Percentiles rank a stretch among this genome's conserved stretches.
phyloP scores from a whole-genome alignment of 345 rosid genomes.

The Anastatica hierochuntica region DNA sequence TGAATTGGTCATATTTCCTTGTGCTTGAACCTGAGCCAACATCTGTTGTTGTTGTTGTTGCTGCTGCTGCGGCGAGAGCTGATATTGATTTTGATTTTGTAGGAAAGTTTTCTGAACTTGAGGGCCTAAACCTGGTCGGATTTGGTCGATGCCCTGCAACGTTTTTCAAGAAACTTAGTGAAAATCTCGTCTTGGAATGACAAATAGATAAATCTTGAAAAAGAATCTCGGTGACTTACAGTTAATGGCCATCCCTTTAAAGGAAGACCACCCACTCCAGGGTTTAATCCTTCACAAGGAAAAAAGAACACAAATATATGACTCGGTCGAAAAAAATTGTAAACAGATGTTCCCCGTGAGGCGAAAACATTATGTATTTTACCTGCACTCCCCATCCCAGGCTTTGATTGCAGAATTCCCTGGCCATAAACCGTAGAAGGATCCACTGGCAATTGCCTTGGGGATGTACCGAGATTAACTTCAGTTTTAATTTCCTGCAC shows the following conservation, averaged over 20 bases:
- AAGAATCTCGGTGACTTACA: conserved; percentile 41
- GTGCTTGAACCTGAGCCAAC: conserved; percentile 75
- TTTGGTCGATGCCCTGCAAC: conserved; percentile 67
- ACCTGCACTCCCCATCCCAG: conserved; percentile 84
- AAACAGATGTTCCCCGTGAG: neutral
- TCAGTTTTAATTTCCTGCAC: conserved; percentile 74
- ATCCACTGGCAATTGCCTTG: conserved; percentile 73
- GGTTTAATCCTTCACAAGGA: conserved; percentile 52
- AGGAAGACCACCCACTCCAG: conserved; percentile 72
- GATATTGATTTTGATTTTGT: conserved; percentile 64
- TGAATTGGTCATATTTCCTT: conserved; percentile 61
- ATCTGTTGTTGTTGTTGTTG: conserved; percentile 84
- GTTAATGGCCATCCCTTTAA: conserved; percentile 94
- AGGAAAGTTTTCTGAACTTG: conserved; percentile 70
- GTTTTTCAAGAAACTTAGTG: conserved; percentile 3
- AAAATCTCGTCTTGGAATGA: conserved; percentile 6
- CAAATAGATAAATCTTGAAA: conserved; percentile 4
- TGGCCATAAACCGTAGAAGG: conserved; percentile 76
- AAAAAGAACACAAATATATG: conserved; percentile 13
- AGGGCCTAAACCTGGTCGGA: conserved; percentile 66
- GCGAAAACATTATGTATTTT: conserved; percentile 1
- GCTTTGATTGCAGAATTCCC: conserved; percentile 78
- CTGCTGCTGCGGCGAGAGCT: conserved; percentile 86
- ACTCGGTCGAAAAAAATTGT: conserved; percentile 6
- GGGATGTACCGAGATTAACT: conserved; percentile 49